phyloP scores from a whole-genome alignment of 306 rosid species.

The Echinosophora koreensis region DNA sequence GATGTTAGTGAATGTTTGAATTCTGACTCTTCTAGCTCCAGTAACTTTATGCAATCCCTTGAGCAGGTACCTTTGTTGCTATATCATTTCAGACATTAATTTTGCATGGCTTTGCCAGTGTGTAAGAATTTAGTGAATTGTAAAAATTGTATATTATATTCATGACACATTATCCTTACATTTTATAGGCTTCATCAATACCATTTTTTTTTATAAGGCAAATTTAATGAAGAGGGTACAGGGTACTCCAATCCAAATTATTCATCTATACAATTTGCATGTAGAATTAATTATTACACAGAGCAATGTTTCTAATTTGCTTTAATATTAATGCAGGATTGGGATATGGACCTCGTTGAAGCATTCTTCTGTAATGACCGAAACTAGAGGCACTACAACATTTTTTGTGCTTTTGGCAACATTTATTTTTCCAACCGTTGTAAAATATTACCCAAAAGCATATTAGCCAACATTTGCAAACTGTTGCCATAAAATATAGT shows the following conservation, averaged over 20 bases:
- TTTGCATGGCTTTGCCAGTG: not conserved
- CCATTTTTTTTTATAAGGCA: too few species aligned
- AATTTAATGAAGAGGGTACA: too few species aligned
- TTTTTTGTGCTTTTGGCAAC: too few species aligned
- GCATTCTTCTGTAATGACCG: not conserved
- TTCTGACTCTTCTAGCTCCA: not conserved
- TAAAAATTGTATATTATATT: not conserved
- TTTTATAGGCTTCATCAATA: not conserved
- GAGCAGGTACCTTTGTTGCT: slow-evolving; percentile 43
- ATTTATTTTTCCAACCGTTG: too few species aligned
- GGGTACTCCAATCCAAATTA: not conserved
- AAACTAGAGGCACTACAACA: not conserved
- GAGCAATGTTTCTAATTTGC: too few species aligned
- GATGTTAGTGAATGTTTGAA: not conserved
- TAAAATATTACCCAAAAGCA: too few species aligned
- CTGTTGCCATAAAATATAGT: too few species aligned
- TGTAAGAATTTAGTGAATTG: not conserved
- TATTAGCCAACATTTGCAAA: too few species aligned
- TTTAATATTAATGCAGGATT: slow-evolving; percentile 45
- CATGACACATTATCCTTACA: too few species aligned
- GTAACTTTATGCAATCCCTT: slow-evolving; percentile 16
- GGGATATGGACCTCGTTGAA: slow-evolving; percentile 38
- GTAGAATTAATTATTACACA: too few species aligned
- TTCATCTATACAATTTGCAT: not conserved
- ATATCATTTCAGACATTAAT: not conserved